Percentiles rank a stretch among this genome's conserved stretches.
These are phyloP conservation scores for Apiotrichum siamense DNA, from an alignment of 1,284 basidiomycete genomes.

Conservation along the genomic window DNA sequence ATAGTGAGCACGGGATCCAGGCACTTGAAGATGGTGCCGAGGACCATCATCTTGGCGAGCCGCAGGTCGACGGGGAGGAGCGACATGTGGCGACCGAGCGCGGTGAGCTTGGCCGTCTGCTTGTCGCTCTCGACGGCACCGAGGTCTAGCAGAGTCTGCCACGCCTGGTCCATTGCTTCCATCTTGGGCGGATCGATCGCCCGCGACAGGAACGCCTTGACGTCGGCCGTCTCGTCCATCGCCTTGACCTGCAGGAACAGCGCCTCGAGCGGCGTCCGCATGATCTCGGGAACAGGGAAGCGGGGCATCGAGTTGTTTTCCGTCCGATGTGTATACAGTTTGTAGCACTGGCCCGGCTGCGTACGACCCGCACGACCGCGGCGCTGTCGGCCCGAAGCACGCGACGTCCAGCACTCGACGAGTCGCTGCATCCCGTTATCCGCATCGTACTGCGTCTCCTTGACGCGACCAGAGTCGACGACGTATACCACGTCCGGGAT, in stretches of 20 bases:
- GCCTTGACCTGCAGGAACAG: conserved; percentile 78
- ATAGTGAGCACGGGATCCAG: conserved; percentile 68
- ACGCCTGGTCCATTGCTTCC: conserved; percentile 70
- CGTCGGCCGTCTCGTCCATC: conserved; percentile 70
- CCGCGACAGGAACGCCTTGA: conserved; percentile 59
- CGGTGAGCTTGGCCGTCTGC: conserved; percentile 58
- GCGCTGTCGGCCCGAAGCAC: conserved; percentile 75
- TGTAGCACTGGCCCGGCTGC: conserved; percentile 70
- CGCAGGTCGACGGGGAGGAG: conserved; percentile 83
- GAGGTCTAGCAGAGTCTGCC: conserved; percentile 66
- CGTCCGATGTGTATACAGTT: conserved; percentile 67
- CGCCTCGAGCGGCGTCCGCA: conserved; percentile 79
- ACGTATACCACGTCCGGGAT: conserved; percentile 86
- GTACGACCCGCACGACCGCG: conserved; percentile 87
- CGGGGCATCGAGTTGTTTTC: conserved; percentile 65
- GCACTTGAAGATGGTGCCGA: conserved; percentile 73
- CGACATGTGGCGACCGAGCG: conserved; percentile 69
- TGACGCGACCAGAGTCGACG: conserved; percentile 79
- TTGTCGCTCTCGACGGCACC: conserved; percentile 68
- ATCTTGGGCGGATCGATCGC: conserved; percentile 80
- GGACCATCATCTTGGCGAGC: conserved; percentile 85
- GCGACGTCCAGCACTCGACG: conserved; percentile 62
- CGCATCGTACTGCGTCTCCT: conserved; percentile 78
- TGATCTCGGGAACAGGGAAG: conserved; percentile 80
- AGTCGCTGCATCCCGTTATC: conserved; percentile 69